phyloP scores from a whole-genome alignment of 2,329 filamentous ascomycete genomes.

The Mariannaea elegans region DNA sequence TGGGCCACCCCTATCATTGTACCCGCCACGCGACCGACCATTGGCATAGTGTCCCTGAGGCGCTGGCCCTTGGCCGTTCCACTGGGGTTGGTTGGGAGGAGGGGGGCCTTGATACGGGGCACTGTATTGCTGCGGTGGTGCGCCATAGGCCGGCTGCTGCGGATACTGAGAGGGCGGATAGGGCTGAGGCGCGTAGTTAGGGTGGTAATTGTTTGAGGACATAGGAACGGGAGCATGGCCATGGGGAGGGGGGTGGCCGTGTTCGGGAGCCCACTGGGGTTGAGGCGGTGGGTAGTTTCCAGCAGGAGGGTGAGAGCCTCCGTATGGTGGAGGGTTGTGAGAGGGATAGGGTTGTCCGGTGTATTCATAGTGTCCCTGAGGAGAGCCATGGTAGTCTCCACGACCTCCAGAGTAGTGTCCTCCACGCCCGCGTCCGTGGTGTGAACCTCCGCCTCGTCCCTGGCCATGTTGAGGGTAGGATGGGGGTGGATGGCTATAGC shows the following conservation, averaged over 20 bases:
- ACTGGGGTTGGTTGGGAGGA: constrained; percentile 47
- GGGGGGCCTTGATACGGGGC: constrained; percentile 49
- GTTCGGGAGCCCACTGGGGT: constrained; percentile 54
- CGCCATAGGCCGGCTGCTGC: constrained; percentile 56
- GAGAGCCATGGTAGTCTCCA: constrained; percentile 51
- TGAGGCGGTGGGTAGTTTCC: constrained; percentile 49
- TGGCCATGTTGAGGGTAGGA: constrained; percentile 50
- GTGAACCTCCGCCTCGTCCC: constrained; percentile 50
- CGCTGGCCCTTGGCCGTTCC: constrained; percentile 46
- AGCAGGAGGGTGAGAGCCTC: constrained; percentile 47
- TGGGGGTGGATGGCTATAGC: constrained; percentile 51
- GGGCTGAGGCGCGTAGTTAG: constrained; percentile 65
- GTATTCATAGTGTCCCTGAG: constrained; percentile 55
- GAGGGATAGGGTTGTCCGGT: constrained; percentile 48
- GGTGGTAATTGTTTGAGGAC: constrained; percentile 64
- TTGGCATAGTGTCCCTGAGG: constrained; percentile 49
- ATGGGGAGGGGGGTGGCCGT: constrained; percentile 52
- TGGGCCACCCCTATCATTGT: constrained; percentile 55
- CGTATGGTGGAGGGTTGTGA: constrained; percentile 43
- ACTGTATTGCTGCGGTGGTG: constrained; percentile 50
- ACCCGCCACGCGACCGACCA: constrained; percentile 54
- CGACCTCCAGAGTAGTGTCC: constrained; percentile 49
- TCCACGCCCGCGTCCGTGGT: constrained; percentile 50
- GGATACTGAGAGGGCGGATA: constrained; percentile 55
- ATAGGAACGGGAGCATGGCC: constrained; percentile 58